A percentile compares a stretch with the other conserved stretches of the same genome.
Evolutionary conservation across 2,329 filamentous ascomycete species (phyloP).

Genomic region (Penicillium concentricum): DNA sequence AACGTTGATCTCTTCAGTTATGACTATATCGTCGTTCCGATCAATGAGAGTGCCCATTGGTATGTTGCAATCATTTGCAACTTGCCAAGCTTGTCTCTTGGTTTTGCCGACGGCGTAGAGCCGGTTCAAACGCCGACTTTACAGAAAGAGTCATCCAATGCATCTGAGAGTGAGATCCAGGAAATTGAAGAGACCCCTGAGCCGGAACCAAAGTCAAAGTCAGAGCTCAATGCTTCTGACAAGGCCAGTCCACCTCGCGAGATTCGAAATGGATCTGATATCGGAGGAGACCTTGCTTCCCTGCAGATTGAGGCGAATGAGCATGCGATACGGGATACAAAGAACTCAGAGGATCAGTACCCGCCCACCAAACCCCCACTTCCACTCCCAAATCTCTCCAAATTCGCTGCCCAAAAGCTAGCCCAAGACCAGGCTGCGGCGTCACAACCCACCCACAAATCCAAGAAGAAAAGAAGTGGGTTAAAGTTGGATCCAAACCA

Average conservation of each 20-base stretch:
- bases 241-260: not conserved
- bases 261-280: conserved; percentile 19
- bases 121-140: conserved; percentile 2
- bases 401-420: conserved; percentile 10
- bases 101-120: conserved; percentile 6
- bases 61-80: conserved; percentile 96
- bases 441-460: conserved; percentile 12
- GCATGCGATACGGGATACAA: conserved; percentile 29
- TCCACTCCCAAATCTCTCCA: conserved; percentile 18
- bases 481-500: conserved; percentile 52
- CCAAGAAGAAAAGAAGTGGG: conserved; percentile 30
- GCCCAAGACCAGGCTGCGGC: not conserved
- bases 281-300: conserved; percentile 28
- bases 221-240: not conserved
- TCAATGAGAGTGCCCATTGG: conserved; percentile 88
- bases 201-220: conserved; percentile 1
- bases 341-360: conserved; percentile 29
- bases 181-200: conserved; percentile 33
- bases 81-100: conserved; percentile 59
- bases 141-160: conserved; percentile 11
- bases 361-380: conserved; percentile 21
- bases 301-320: conserved; percentile 19
- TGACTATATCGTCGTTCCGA: conserved; percentile 87
- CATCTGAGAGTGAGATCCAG: conserved; percentile 19
- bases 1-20: conserved; percentile 80